Base-by-base conservation (phyloP, 2,329 filamentous ascomycete species). In the Helminthosporium solani region DNA sequence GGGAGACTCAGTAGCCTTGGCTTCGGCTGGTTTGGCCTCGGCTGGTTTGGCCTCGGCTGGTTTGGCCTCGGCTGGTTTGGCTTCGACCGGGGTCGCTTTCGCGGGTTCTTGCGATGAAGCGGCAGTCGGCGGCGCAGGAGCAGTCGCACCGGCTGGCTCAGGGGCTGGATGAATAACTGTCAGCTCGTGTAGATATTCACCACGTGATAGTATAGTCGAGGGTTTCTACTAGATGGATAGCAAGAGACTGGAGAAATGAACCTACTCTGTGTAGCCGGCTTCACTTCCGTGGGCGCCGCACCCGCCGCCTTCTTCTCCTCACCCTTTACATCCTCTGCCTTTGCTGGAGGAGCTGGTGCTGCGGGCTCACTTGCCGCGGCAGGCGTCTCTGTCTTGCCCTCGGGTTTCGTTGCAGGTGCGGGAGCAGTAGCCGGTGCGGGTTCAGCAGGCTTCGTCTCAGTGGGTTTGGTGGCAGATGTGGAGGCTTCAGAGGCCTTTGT, bases 241-340 rank as follows among this genome's bases (percentile, higher is more conserved):
- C n/a, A n/a, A n/a, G n/a, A n/a, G n/a, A 25, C 23, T 6, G 9
- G 9, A 47, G 48, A 58, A 47, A 33, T 47, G 31, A 46, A 67
- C 66, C 49, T 68, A 70, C 67, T 63, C 40, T 58, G 52, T 42
- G 66, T 67, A 23, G 64, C 66, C 42, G 61, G 55, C 57, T 66
- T 69, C 48, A 66, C 54, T 48, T 66, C 64, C 18, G 65, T 47
- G 40, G 60, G 47, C 7, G 61, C 57, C 42, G 61, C 61, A 40
- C 51, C 44, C 54, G 64, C 65, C 14, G 61, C 53, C 50, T 61
- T 60, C 33, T 57, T 63, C 35, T 56, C 36, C 40, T 65, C 60
- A 34, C 37, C 44, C 39, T 54, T 37, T 14, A 52, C 50, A 21
- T 56, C 56, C 6, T 63, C 49, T 11, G 47, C 56, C n/a, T 57